Evolutionary conservation across 495 filamentous ascomycete species (phyloP).

Genomic region (Cudoniella acicularis): DNA sequence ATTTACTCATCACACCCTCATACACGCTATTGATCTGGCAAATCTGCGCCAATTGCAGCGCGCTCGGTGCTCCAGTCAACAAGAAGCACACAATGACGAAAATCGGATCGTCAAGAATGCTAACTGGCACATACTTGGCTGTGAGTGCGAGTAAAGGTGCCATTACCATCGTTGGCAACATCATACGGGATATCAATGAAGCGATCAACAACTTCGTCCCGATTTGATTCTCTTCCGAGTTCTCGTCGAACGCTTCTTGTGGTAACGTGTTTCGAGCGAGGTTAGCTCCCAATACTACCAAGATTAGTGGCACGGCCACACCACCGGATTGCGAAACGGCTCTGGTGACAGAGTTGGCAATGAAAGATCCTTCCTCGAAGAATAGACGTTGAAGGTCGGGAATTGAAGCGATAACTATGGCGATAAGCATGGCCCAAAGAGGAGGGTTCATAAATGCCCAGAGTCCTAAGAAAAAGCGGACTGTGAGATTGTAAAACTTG

Average conservation of each 20-base stretch:
- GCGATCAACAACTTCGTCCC: slow-evolving; percentile 79
- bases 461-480: slow-evolving; percentile 58
- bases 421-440: slow-evolving; percentile 90
- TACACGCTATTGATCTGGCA: slow-evolving; percentile 98
- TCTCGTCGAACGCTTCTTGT: slow-evolving; percentile 50
- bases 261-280: slow-evolving; percentile 73
- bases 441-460: slow-evolving; percentile 99
- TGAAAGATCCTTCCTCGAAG: slow-evolving; percentile 84
- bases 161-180: slow-evolving; percentile 89
- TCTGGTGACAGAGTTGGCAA: slow-evolving; percentile 88
- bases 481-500: slow-evolving; percentile 33
- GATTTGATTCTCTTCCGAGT: slow-evolving; percentile 60
- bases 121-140: slow-evolving; percentile 88
- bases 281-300: slow-evolving; percentile 96
- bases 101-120: slow-evolving; percentile 95
- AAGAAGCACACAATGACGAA: slow-evolving; percentile 97
- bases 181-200: slow-evolving; percentile 82
- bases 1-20: slow-evolving; percentile 85
- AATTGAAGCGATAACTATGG: slow-evolving; percentile 87
- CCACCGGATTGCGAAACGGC: slow-evolving; percentile 81
- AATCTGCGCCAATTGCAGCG: slow-evolving; percentile 93
- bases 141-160: slow-evolving; percentile 85
- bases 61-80: slow-evolving; percentile 89
- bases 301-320: slow-evolving; percentile 90
- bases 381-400: slow-evolving; percentile 79